Percentiles rank a stretch among this genome's conserved stretches.
These are phyloP conservation scores for Hibiscus tridactylites DNA, from an alignment of 345 rosid genomes.

Conservation along the genomic window DNA sequence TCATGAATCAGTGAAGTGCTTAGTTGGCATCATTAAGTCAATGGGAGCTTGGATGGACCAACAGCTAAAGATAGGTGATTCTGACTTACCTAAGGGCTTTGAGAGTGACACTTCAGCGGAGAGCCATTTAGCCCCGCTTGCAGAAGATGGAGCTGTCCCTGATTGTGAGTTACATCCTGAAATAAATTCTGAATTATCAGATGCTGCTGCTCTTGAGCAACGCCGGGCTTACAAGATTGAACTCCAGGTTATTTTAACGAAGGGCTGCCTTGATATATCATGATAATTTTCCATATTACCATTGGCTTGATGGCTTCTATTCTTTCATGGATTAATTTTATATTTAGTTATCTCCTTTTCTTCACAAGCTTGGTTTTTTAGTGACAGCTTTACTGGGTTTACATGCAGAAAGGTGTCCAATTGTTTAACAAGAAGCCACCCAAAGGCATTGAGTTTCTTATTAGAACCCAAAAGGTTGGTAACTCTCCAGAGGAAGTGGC, in stretches of 20 bases:
- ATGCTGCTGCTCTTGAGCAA: slow-evolving; percentile 82
- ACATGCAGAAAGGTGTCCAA: slow-evolving; percentile 78
- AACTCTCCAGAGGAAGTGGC: slow-evolving; percentile 81
- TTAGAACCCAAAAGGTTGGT: slow-evolving; percentile 62
- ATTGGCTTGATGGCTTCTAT: not conserved
- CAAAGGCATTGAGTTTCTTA: slow-evolving; percentile 83
- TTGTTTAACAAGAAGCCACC: slow-evolving; percentile 88
- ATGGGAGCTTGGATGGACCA: slow-evolving; percentile 98
- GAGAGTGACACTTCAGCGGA: slow-evolving; percentile 52
- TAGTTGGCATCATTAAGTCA: slow-evolving; percentile 74
- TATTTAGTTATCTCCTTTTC: not conserved
- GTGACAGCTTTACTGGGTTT: slow-evolving; percentile 26
- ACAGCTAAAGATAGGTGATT: slow-evolving; percentile 59
- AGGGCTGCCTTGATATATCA: not conserved
- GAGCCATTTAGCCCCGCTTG: slow-evolving; percentile 35
- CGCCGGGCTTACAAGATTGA: slow-evolving; percentile 91
- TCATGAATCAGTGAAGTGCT: slow-evolving; percentile 95
- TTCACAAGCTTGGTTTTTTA: not conserved
- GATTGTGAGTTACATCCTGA: slow-evolving; percentile 60
- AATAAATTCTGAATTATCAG: slow-evolving; percentile 41
- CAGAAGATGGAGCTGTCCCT: slow-evolving; percentile 51
- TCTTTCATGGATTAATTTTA: not conserved
- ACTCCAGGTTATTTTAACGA: slow-evolving; percentile 54
- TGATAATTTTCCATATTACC: not conserved
- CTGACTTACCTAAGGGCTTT: slow-evolving; percentile 40